Base-by-base conservation (phyloP, 176 grass and related monocot species). In the Phoenix dactylifera region DNA sequence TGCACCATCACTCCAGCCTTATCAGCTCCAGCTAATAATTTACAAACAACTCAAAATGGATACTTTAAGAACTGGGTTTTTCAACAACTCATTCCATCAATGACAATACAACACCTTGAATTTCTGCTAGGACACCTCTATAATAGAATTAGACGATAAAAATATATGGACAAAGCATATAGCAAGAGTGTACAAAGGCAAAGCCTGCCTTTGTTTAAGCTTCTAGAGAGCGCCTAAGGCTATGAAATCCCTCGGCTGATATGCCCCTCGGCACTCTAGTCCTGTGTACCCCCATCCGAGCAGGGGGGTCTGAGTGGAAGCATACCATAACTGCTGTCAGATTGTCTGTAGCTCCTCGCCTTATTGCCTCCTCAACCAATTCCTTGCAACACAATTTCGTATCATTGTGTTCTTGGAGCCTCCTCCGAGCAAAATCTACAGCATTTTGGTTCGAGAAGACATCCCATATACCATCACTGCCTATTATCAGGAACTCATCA, bases 391-490 rank as follows among this genome's bases (percentile, higher is more conserved):
- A 98, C 20, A 64, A 29, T 49, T 71, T 80, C 28, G 63, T 53
- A 57, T 98, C 76, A 14, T 92, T 98, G 85, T 98, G 93, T 4
- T 92, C 79, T 64, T 86, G 93, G 22, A 98, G 77, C 73, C 26
- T 62, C 22, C 58, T 52, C 44, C 84, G 71, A 0, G 72, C 73
- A 2, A 98, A 89, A 25, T 92, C 87, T 67, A 98, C 88, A 0
- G 84, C 88, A 20, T 98, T 98, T 66, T 92, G 88, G 76, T 68
- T 98, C 1, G 87, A 86, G 84, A 92, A 98, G 73, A 50, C 86
- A 7, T 98, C 93, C 93, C 93, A 98, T 55, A 98, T 68, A 44
- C 93, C 93, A 18, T 98, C 93, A 15, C 93, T 83, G 63, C 74
- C 84, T 7, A 98, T 98, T 57, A 92, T 73, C 70, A 98, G 68